Evolutionary conservation across 768 basidiomycete species (phyloP).

Genomic region (Tricholoma hemisulphureum): DNA sequence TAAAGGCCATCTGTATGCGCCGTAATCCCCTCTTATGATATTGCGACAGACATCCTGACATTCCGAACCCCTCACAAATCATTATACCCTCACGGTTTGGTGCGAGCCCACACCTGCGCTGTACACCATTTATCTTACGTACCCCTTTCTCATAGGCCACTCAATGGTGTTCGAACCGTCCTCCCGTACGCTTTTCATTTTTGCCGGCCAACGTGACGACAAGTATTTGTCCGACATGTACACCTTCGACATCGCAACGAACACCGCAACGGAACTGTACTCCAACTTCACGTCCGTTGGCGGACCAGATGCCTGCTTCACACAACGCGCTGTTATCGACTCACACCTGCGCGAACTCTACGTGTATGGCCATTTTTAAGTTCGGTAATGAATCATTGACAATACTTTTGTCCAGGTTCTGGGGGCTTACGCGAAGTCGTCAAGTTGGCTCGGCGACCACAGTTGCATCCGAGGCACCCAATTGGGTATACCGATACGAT

Average conservation of each 20-base stretch:
- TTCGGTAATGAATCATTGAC: neutral
- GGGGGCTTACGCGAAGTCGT: slow-evolving; percentile 51
- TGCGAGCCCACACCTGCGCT: slow-evolving; percentile 21
- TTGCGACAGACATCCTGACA: slow-evolving; percentile 23
- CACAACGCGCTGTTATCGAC: slow-evolving; percentile 73
- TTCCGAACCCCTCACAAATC: slow-evolving; percentile 31
- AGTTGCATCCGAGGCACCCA: slow-evolving; percentile 47
- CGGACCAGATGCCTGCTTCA: slow-evolving; percentile 72
- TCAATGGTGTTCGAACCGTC: slow-evolving; percentile 76
- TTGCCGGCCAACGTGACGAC: slow-evolving; percentile 70
- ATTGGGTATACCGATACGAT: slow-evolving; percentile 69
- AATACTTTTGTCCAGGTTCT: slow-evolving; percentile 44
- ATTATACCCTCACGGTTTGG: slow-evolving; percentile 63
- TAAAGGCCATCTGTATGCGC: neutral
- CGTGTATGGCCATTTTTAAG: slow-evolving; percentile 47
- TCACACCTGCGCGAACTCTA: slow-evolving; percentile 64
- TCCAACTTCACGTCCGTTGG: slow-evolving; percentile 58
- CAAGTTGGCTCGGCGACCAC: slow-evolving; percentile 39
- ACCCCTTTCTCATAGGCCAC: slow-evolving; percentile 47
- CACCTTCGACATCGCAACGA: slow-evolving; percentile 59
- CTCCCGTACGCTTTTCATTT: slow-evolving; percentile 61
- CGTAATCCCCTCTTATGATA: neutral
- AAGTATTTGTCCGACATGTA: slow-evolving; percentile 76
- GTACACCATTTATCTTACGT: neutral
- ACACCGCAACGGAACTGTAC: slow-evolving; percentile 59